A percentile compares a stretch with the other conserved stretches of the same genome.
These are phyloP conservation scores for Biscutella laevigata DNA, from an alignment of 441 rosid species.

Conservation along the genomic window DNA sequence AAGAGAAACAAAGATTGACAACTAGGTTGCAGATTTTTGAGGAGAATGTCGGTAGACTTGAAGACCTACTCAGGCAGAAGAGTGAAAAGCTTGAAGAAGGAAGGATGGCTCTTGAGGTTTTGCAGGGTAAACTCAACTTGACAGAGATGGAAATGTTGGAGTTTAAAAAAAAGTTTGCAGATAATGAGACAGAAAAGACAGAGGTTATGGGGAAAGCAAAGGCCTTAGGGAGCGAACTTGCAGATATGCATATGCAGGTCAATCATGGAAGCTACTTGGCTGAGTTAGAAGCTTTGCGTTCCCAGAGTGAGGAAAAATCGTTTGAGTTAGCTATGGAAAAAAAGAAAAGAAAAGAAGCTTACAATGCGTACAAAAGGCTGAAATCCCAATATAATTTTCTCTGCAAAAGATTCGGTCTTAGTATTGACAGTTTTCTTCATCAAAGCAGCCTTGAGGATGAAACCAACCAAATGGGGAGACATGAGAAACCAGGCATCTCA, in stretches of 20 bases:
- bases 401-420: slow-evolving; percentile 40
- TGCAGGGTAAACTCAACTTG: slow-evolving; percentile 34
- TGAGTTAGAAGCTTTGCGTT: slow-evolving; percentile 29
- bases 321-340: slow-evolving; percentile 39
- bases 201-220: slow-evolving; percentile 29
- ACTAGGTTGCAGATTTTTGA: slow-evolving; percentile 34
- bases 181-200: slow-evolving; percentile 33
- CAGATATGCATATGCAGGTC: background rate
- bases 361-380: slow-evolving; percentile 46
- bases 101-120: slow-evolving; percentile 25
- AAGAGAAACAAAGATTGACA: slow-evolving; percentile 31
- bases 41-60: slow-evolving; percentile 35
- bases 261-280: slow-evolving; percentile 7
- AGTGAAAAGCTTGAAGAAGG: slow-evolving; percentile 36
- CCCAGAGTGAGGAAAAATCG: slow-evolving; percentile 34
- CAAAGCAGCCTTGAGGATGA: slow-evolving; percentile 33
- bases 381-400: slow-evolving; percentile 66
- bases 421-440: slow-evolving; percentile 34
- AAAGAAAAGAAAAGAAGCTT: slow-evolving; percentile 33
- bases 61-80: slow-evolving; percentile 32
- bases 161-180: slow-evolving; percentile 33
- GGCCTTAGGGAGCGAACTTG: slow-evolving; percentile 1
- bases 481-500: slow-evolving; percentile 27
- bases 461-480: slow-evolving; percentile 28
- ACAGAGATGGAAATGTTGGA: slow-evolving; percentile 27